Conservation (phyloP, 2,329 filamentous ascomycete genomes). For the Penicillium sp. region DNA sequence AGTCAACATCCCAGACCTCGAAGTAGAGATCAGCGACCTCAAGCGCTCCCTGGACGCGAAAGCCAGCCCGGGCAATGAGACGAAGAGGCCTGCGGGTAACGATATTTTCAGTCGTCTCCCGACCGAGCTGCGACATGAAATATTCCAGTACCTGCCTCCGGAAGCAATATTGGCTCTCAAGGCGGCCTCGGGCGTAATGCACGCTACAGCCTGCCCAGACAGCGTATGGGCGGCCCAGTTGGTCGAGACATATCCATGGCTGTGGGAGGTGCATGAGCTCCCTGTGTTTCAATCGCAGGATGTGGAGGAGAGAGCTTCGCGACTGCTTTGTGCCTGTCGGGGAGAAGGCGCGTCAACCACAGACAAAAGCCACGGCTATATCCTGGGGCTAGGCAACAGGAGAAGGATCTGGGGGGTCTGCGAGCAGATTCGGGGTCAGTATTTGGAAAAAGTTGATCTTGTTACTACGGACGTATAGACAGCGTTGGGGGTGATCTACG, state of each 20-base stretch:
- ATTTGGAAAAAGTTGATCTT: constrained; percentile 8
- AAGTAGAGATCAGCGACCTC: too few species aligned
- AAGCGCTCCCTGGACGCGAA: too few species aligned
- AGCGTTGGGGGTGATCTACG: neutral
- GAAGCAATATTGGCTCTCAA: too few species aligned
- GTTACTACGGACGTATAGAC: neutral
- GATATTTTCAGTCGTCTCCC: too few species aligned
- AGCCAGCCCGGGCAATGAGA: too few species aligned
- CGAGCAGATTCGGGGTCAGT: constrained; percentile 5
- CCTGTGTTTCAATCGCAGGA: constrained; percentile 6
- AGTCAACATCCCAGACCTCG: too few species aligned
- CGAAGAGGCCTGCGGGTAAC: too few species aligned
- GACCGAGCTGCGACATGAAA: too few species aligned
- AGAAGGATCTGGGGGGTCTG: constrained; percentile 14
- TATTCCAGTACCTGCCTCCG: too few species aligned
- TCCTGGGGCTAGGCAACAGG: constrained; percentile 7
- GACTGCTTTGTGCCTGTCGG: neutral
- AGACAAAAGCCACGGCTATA: neutral
- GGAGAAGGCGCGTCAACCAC: neutral
- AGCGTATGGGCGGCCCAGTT: constrained; percentile 4
- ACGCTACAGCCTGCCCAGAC: too few species aligned
- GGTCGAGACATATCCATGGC: constrained; percentile 7
- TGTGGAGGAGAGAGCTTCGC: neutral
- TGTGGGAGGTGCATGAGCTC: constrained; percentile 6
- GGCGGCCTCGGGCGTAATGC: too few species aligned